Percentiles rank a stretch among this genome's conserved stretches.
Evolutionary conservation across 2,329 filamentous ascomycete species (phyloP).

Genomic region (Arthrobotrys pseudoclavata): DNA sequence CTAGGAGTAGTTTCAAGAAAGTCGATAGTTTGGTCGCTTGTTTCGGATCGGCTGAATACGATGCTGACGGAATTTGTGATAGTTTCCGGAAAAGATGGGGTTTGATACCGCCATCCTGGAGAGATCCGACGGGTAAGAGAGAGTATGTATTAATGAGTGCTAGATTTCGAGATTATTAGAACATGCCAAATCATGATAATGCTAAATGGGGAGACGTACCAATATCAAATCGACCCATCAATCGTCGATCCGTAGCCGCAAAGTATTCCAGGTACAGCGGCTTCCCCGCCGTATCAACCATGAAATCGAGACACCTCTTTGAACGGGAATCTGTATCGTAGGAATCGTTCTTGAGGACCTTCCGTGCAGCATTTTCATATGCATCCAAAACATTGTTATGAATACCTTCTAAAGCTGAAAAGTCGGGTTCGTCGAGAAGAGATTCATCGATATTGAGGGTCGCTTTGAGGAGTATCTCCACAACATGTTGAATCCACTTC

Average conservation of each 20-base stretch:
- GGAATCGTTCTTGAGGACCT: conserved; percentile 15
- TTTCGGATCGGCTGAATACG: conserved; percentile 5
- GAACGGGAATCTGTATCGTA: neutral
- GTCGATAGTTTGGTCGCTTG: neutral
- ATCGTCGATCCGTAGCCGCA: neutral
- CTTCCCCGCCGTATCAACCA: conserved; percentile 13
- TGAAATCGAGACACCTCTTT: conserved; percentile 29
- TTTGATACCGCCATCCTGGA: conserved; percentile 35
- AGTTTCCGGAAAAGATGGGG: conserved; percentile 3
- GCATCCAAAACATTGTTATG: conserved; percentile 3
- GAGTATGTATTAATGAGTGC: conserved; percentile 40
- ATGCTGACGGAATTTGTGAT: neutral
- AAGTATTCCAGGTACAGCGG: conserved; percentile 30
- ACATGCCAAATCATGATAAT: neutral
- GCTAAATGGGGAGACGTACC: conserved; percentile 7
- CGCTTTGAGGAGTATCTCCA: conserved; percentile 23
- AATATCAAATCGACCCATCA: conserved; percentile 9
- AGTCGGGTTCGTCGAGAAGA: neutral
- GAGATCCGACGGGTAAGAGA: conserved; percentile 3
- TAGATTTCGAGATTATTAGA: conserved; percentile 9
- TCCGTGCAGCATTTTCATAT: conserved; percentile 20
- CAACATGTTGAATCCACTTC: conserved; percentile 38
- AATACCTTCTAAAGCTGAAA: neutral
- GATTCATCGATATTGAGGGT: conserved; percentile 1
- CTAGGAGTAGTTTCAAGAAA: conserved; percentile 19